Percentiles rank a stretch among this genome's conserved stretches.
Evolutionary conservation across 495 filamentous ascomycete species (phyloP).

Genomic region (Penicillium paradoxum): DNA sequence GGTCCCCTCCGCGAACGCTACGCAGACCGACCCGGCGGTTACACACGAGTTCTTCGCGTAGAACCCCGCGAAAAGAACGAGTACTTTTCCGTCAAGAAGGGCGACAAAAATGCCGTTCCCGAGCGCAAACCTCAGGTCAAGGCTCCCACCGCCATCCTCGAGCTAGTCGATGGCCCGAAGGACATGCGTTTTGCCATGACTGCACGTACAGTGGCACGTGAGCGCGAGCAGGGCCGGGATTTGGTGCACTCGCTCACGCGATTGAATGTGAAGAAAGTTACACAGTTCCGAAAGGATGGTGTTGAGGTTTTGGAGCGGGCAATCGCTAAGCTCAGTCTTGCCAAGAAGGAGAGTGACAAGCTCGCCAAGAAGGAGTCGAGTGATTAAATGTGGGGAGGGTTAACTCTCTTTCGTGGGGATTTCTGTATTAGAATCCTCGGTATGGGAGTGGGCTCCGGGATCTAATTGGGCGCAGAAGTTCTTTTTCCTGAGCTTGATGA

Average conservation of each 20-base stretch:
- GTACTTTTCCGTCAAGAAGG: slow-evolving; percentile 19
- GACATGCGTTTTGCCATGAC: slow-evolving; percentile 95
- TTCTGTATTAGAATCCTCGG: neutral
- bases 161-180: slow-evolving; percentile 90
- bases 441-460: neutral
- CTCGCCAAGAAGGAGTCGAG: slow-evolving; percentile 8
- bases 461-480: neutral
- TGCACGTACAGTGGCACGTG: slow-evolving; percentile 66
- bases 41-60: slow-evolving; percentile 87
- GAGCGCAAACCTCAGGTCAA: slow-evolving; percentile 55
- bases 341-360: slow-evolving; percentile 11
- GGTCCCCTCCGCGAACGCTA: slow-evolving; percentile 77
- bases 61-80: slow-evolving; percentile 55
- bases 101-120: slow-evolving; percentile 13
- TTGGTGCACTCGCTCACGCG: slow-evolving; percentile 63
- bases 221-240: slow-evolving; percentile 47
- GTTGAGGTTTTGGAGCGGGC: slow-evolving; percentile 60
- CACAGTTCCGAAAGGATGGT: slow-evolving; percentile 65
- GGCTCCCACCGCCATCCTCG: slow-evolving; percentile 84
- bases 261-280: slow-evolving; percentile 81
- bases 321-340: slow-evolving; percentile 56
- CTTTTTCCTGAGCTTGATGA: neutral
- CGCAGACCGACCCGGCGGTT: slow-evolving; percentile 75
- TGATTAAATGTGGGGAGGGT: neutral
- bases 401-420: neutral